phyloP scores from a whole-genome alignment of 1,284 basidiomycete genomes.

The Mrakiaceae sp. region DNA sequence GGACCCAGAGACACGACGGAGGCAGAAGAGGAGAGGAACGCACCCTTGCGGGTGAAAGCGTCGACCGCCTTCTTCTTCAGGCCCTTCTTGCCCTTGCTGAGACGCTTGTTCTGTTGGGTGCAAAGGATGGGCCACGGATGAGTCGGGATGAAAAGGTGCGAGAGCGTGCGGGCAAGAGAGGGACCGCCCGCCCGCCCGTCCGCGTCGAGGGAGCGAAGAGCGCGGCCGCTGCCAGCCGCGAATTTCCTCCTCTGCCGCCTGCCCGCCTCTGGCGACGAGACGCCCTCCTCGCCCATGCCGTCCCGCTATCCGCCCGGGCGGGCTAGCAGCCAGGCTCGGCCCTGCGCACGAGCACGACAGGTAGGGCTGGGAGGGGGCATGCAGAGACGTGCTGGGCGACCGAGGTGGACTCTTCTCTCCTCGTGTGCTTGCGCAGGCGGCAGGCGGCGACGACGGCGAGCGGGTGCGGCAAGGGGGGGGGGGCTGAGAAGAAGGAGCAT shows the following conservation, averaged over 20 bases:
- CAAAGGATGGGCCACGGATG: conserved; percentile 7
- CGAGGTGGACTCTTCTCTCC: no score
- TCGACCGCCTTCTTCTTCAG: conserved; percentile 99
- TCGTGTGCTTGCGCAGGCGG: no score
- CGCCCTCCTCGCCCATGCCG: background rate
- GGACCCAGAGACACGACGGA: background rate
- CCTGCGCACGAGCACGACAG: no score
- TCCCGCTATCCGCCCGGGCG: no score
- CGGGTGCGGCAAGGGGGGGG: background rate
- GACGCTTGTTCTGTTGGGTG: conserved; percentile 75
- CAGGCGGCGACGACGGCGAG: background rate
- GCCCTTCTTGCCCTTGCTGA: conserved; percentile 99
- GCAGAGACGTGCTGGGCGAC: no score
- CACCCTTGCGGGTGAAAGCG: conserved; percentile 97
- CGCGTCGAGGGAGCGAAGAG: background rate
- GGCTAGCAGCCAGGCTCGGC: no score
- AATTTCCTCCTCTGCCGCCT: background rate
- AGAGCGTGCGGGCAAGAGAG: background rate
- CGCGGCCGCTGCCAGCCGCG: background rate
- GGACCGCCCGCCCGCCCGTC: background rate
- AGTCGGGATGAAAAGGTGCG: background rate
- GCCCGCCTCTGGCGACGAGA: no score
- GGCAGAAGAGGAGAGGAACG: conserved; percentile 19
- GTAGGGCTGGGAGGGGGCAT: no score
- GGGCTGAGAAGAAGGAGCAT: background rate